These are phyloP conservation scores for Fusarium newnesense DNA, from an alignment of 2,329 filamentous ascomycete genomes.

Conservation along the genomic window DNA sequence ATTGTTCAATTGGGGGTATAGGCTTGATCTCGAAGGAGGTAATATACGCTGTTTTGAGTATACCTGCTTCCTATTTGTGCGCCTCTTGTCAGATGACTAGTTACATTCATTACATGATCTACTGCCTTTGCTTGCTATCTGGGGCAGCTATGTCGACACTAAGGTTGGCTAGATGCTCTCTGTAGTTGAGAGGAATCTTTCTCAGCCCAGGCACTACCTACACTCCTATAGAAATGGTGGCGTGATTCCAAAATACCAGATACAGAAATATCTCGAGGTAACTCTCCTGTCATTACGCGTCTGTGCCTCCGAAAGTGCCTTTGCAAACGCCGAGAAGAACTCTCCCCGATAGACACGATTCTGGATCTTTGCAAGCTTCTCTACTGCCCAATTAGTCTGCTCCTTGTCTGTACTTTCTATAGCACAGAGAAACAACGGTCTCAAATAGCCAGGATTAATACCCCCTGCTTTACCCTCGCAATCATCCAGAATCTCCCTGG, in stretches of 20 bases:
- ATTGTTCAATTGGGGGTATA: no score
- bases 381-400: not conserved
- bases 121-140: no score
- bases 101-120: no score
- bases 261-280: not conserved
- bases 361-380: not conserved
- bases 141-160: no score
- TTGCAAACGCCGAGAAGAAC: not conserved
- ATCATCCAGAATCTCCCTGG: not conserved
- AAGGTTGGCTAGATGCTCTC: no score
- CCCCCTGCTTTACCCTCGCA: rapidly evolving
- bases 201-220: not conserved
- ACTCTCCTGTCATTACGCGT: not conserved
- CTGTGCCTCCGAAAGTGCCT: not conserved
- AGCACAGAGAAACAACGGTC: not conserved
- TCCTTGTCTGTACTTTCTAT: not conserved
- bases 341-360: not conserved
- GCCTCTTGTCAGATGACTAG: no score
- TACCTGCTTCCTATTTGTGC: no score
- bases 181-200: no score
- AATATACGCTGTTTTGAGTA: no score
- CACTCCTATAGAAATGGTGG: not conserved
- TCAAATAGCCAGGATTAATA: not conserved
- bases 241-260: not conserved
- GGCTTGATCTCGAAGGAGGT: no score